phyloP scores from a whole-genome alignment of 345 rosid species.

The Hypericum perforatum region DNA sequence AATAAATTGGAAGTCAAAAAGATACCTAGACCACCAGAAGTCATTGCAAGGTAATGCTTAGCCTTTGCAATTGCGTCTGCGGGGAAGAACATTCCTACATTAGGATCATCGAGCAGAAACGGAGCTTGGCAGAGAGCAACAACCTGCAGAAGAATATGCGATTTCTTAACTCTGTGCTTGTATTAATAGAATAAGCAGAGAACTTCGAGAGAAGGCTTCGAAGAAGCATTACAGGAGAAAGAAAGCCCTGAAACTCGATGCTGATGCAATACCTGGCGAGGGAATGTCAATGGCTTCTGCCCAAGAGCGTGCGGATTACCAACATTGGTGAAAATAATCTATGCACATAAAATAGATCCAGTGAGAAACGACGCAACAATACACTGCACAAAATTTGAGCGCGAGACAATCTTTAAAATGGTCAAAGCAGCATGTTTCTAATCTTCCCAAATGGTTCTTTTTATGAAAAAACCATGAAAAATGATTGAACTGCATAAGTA shows the following conservation, averaged over 20 bases:
- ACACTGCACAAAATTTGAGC: background rate
- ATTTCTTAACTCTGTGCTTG: slow-evolving; percentile 17
- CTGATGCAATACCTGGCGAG: slow-evolving; percentile 60
- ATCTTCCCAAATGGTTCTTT: no score
- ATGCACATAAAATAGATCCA: slow-evolving; percentile 15
- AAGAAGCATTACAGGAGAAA: slow-evolving; percentile 1
- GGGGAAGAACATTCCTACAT: slow-evolving; percentile 1
- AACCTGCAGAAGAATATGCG: slow-evolving; percentile 42
- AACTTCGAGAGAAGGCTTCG: no score
- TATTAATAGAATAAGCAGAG: slow-evolving; percentile 3
- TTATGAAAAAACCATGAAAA: no score
- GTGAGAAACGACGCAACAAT: slow-evolving; percentile 7
- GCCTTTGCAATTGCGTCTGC: slow-evolving; percentile 1
- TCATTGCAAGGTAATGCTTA: background rate
- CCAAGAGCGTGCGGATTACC: slow-evolving; percentile 99
- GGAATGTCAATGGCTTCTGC: slow-evolving; percentile 88
- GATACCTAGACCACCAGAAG: slow-evolving; percentile 3
- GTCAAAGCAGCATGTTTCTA: no score
- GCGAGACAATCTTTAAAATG: no score
- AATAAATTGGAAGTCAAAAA: background rate
- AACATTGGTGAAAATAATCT: slow-evolving; percentile 97
- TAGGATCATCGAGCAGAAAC: slow-evolving; percentile 3
- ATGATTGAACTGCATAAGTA: no score
- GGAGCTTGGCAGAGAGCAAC: slow-evolving; percentile 46
- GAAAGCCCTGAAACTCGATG: slow-evolving; percentile 1